Conservation (phyloP, 345 rosid genomes). For the Anastatica hierochuntica region DNA sequence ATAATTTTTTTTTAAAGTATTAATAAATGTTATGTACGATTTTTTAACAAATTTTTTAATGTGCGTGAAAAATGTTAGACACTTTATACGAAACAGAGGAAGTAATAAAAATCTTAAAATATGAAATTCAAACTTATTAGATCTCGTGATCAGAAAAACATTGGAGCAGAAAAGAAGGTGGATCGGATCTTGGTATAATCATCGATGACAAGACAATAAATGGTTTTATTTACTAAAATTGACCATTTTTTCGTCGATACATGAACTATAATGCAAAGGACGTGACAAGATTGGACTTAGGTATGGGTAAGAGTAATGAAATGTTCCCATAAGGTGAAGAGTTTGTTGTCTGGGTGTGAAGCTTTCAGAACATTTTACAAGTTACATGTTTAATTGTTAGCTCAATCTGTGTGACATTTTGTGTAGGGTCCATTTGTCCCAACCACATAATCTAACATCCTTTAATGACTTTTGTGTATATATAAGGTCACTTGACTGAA, state of each 20-base stretch:
- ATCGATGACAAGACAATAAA: slow-evolving; percentile 9
- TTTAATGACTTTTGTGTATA: background rate
- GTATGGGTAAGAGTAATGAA: slow-evolving; percentile 27
- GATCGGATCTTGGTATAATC: slow-evolving; percentile 16
- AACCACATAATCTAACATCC: slow-evolving; percentile 20
- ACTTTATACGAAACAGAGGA: too few relatives aligned
- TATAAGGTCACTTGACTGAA: background rate
- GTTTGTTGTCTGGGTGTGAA: slow-evolving; percentile 21
- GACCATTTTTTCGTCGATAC: slow-evolving; percentile 16
- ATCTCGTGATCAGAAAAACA: slow-evolving; percentile 10
- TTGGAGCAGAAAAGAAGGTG: slow-evolving; percentile 8
- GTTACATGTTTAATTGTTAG: slow-evolving; percentile 25
- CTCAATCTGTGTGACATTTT: slow-evolving; percentile 14
- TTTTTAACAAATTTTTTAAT: too few relatives aligned
- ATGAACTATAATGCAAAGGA: slow-evolving; percentile 8
- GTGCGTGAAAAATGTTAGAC: too few relatives aligned
- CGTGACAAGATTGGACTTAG: slow-evolving; percentile 24
- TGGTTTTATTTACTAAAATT: background rate
- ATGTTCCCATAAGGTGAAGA: slow-evolving; percentile 17
- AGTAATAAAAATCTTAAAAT: background rate
- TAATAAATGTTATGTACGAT: too few relatives aligned
- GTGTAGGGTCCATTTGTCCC: slow-evolving; percentile 22
- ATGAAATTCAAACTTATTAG: background rate
- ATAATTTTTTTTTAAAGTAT: too few relatives aligned
- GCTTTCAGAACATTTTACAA: slow-evolving; percentile 25